A percentile compares a stretch with the other conserved stretches of the same genome.
These are phyloP conservation scores for Termitomyces sp. DNA, from an alignment of 768 basidiomycete genomes.

Conservation along the genomic window DNA sequence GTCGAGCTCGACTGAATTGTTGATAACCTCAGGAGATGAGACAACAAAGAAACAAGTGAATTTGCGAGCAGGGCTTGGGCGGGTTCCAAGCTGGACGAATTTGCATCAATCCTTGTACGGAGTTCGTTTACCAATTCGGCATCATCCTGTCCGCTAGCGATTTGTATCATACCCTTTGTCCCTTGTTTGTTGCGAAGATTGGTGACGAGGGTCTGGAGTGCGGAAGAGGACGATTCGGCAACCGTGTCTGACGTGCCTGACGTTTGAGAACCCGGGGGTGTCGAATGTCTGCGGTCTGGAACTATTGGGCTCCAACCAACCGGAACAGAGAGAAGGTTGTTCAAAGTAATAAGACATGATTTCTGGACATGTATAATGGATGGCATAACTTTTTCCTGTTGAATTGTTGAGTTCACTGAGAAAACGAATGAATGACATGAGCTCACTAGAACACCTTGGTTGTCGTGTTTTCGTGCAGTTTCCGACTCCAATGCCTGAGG, in stretches of 20 bases:
- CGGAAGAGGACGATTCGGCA: conserved; percentile 38
- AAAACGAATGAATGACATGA: not conserved
- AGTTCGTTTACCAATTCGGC: conserved; percentile 58
- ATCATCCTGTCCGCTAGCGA: conserved; percentile 34
- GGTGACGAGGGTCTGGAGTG: conserved; percentile 56
- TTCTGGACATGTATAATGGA: conserved; percentile 72
- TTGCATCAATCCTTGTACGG: conserved; percentile 42
- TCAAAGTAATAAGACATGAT: conserved; percentile 70
- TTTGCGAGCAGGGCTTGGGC: conserved; percentile 61
- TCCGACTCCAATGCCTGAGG: conserved; percentile 9
- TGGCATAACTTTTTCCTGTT: conserved; percentile 64
- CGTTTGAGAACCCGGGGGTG: conserved; percentile 40
- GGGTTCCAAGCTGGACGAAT: conserved; percentile 37
- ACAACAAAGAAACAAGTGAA: conserved; percentile 63
- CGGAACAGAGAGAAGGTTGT: conserved; percentile 57
- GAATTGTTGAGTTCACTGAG: conserved; percentile 6
- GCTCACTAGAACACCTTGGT: conserved; percentile 13
- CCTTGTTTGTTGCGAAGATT: conserved; percentile 52
- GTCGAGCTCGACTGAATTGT: conserved; percentile 27
- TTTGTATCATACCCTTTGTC: conserved; percentile 43
- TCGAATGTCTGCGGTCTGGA: conserved; percentile 56
- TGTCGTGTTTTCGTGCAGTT: not conserved
- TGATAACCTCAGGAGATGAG: conserved; percentile 63
- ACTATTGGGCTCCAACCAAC: conserved; percentile 49
- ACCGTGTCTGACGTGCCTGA: conserved; percentile 22